Conservation (phyloP, 495 filamentous ascomycete species). For the Annulohypoxylon moriforme region DNA sequence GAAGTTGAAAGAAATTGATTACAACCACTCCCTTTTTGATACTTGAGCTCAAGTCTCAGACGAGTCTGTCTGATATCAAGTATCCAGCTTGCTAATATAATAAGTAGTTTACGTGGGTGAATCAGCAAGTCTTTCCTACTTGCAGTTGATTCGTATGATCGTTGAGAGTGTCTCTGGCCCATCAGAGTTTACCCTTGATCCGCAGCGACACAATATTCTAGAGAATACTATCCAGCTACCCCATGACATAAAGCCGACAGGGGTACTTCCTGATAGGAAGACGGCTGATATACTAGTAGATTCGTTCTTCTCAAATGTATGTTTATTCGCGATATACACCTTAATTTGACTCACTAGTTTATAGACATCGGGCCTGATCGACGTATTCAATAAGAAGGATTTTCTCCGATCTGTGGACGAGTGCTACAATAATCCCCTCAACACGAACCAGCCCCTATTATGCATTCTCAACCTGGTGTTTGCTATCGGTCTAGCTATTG, state of each 20-base stretch:
- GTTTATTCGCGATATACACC: slow-evolving; percentile 25
- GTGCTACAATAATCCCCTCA: slow-evolving; percentile 65
- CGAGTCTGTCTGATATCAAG: background rate
- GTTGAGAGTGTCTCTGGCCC: slow-evolving; percentile 73
- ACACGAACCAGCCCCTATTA: slow-evolving; percentile 59
- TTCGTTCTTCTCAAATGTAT: slow-evolving; percentile 70
- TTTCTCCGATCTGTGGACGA: slow-evolving; percentile 63
- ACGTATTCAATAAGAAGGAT: slow-evolving; percentile 62
- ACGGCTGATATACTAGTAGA: slow-evolving; percentile 66
- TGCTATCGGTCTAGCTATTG: slow-evolving; percentile 68
- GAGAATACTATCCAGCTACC: slow-evolving; percentile 68
- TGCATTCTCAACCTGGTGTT: slow-evolving; percentile 68
- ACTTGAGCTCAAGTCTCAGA: background rate
- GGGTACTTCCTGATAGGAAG: slow-evolving; percentile 64
- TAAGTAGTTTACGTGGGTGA: slow-evolving; percentile 75
- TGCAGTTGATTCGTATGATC: slow-evolving; percentile 78
- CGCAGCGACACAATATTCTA: slow-evolving; percentile 73
- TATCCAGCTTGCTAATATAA: slow-evolving; percentile 20
- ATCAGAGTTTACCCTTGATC: slow-evolving; percentile 76
- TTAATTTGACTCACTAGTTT: slow-evolving; percentile 11
- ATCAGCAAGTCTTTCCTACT: slow-evolving; percentile 75
- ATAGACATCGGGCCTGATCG: slow-evolving; percentile 68
- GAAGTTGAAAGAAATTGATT: background rate
- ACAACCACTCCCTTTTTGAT: background rate
- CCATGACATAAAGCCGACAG: slow-evolving; percentile 55